Evolutionary conservation across 2,329 filamentous ascomycete species (phyloP).

Genomic region (Colletotrichum chlorophyti): DNA sequence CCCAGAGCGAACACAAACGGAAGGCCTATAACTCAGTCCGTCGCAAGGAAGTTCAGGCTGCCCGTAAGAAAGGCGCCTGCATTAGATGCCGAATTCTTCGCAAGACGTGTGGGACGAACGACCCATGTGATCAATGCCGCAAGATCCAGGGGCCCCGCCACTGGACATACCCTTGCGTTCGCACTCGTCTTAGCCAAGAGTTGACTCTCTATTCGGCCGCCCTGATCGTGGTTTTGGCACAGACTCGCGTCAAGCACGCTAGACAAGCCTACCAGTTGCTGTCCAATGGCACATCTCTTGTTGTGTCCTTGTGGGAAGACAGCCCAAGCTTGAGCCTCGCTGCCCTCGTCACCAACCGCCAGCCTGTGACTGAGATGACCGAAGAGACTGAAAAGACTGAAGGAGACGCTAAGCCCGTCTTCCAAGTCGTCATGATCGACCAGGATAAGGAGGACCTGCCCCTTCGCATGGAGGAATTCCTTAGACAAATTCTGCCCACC

Average conservation of each 20-base stretch:
- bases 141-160: conserved; percentile 69
- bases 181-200: conserved; percentile 67
- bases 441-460: conserved; percentile 67
- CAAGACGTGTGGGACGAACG: conserved; percentile 71
- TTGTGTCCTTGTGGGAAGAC: conserved; percentile 29
- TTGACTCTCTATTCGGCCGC: conserved; percentile 69
- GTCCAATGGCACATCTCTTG: conserved; percentile 48
- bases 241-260: conserved; percentile 62
- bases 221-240: conserved; percentile 67
- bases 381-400: conserved; percentile 13
- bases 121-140: conserved; percentile 67
- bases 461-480: conserved; percentile 64
- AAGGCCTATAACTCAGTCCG: conserved; percentile 51
- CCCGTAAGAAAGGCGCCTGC: conserved; percentile 70
- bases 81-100: conserved; percentile 70
- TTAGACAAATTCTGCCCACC: conserved; percentile 62
- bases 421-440: conserved; percentile 62
- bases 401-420: conserved; percentile 27
- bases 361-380: not conserved
- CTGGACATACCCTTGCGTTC: conserved; percentile 70
- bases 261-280: conserved; percentile 58
- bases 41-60: conserved; percentile 70
- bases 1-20: conserved; percentile 30
- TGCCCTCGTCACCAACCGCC: conserved; percentile 26
- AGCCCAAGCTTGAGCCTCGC: conserved; percentile 27